phyloP scores from a whole-genome alignment of 768 basidiomycete genomes.

The Pholiota microspora region DNA sequence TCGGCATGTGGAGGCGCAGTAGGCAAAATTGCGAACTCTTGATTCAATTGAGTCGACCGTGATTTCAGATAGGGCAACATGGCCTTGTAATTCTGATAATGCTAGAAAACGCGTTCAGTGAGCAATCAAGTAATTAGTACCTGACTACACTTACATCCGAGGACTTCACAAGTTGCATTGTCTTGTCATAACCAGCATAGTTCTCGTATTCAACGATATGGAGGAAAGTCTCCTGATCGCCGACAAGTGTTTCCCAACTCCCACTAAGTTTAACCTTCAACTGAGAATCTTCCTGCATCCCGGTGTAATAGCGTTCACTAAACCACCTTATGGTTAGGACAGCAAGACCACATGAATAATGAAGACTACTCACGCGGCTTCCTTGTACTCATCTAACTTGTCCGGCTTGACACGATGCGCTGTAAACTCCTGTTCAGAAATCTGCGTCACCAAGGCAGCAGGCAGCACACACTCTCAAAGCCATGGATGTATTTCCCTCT shows the following conservation, averaged over 20 bases:
- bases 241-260: conserved; percentile 89
- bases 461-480: conserved; percentile 61
- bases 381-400: conserved; percentile 79
- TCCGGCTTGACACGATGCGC: conserved; percentile 87
- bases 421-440: conserved; percentile 30
- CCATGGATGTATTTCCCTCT: conserved; percentile 94
- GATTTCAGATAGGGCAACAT: conserved; percentile 77
- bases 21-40: conserved; percentile 96
- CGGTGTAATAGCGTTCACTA: conserved; percentile 83
- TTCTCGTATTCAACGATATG: conserved; percentile 93
- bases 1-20: conserved; percentile 82
- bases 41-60: conserved; percentile 75
- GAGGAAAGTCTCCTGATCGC: conserved; percentile 83
- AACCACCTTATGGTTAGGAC: background rate
- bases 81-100: conserved; percentile 62
- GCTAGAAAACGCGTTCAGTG: conserved; percentile 36
- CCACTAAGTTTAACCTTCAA: conserved; percentile 88
- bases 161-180: conserved; percentile 55
- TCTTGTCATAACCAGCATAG: conserved; percentile 84
- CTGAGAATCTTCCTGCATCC: conserved; percentile 69
- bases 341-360: conserved; percentile 1
- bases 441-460: background rate
- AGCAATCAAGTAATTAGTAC: background rate
- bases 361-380: conserved; percentile 66
- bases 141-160: conserved; percentile 53